Percentiles rank a stretch among this genome's conserved stretches.
Conservation (phyloP, 2,329 filamentous ascomycete species). For the Metarhizium humberi region DNA sequence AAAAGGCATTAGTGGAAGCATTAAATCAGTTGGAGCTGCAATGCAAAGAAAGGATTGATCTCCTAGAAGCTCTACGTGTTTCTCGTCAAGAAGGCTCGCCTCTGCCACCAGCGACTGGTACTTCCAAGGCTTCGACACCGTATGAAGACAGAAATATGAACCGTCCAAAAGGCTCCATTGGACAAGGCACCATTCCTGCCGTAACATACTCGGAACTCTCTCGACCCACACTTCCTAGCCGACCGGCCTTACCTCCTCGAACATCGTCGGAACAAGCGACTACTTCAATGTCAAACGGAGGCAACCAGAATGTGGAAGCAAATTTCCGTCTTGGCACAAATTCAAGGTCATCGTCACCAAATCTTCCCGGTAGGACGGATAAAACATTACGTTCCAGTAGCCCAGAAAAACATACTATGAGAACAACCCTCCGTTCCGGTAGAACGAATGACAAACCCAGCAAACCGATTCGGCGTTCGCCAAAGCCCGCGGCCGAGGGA, state of each 20-base stretch:
- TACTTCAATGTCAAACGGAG: conserved; percentile 19
- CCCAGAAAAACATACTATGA: conserved; percentile 53
- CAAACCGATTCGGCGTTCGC: conserved; percentile 30
- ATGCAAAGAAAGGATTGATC: conserved; percentile 85
- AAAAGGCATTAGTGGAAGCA: conserved; percentile 73
- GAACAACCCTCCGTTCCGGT: conserved; percentile 48
- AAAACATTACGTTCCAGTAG: conserved; percentile 40
- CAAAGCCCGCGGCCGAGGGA: conserved; percentile 37
- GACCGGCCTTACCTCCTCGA: conserved; percentile 46
- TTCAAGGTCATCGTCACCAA: conserved; percentile 22
- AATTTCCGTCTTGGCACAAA: conserved; percentile 10
- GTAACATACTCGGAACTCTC: conserved; percentile 74
- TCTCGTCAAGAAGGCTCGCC: conserved; percentile 37
- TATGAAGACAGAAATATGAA: conserved; percentile 8
- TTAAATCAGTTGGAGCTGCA: conserved; percentile 77
- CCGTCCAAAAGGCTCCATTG: conserved; percentile 54
- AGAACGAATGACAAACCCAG: conserved; percentile 33
- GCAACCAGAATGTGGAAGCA: conserved; percentile 12
- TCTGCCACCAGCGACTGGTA: conserved; percentile 5
- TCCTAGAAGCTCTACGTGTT: conserved; percentile 70
- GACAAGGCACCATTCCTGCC: conserved; percentile 71
- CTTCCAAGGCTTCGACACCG: conserved; percentile 14
- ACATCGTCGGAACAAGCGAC: conserved; percentile 41
- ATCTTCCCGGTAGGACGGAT: conserved; percentile 23
- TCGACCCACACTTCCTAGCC: conserved; percentile 50